A percentile compares a stretch with the other conserved stretches of the same genome.
Conservation (phyloP, 345 rosid species). For the Eucalyptus globulus region DNA sequence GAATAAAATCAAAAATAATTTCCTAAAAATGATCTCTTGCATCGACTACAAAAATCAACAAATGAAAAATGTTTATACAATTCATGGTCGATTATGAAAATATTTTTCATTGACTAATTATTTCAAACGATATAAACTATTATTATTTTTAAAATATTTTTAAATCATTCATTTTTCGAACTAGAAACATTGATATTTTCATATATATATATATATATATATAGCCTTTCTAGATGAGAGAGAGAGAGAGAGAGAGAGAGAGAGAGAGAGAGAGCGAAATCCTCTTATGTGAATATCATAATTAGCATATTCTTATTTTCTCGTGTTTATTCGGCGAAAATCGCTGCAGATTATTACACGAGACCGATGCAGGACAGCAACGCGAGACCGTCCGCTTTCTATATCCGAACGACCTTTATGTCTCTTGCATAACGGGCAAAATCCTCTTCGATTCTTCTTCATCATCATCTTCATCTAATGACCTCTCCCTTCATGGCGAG, state of each 20-base stretch:
- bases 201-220: too few species aligned
- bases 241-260: not conserved
- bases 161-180: too few species aligned
- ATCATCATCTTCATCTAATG: not conserved
- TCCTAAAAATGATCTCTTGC: too few species aligned
- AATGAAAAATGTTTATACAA: not conserved
- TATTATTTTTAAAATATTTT: too few species aligned
- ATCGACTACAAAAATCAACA: not conserved
- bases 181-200: too few species aligned
- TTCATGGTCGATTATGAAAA: not conserved
- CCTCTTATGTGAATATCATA: not conserved
- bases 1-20: not conserved
- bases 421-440: not conserved
- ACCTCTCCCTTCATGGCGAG: constrained; percentile 56
- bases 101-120: too few species aligned
- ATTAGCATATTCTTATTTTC: not conserved
- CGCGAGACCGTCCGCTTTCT: not conserved
- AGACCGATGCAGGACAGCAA: not conserved
- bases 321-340: not conserved
- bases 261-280: not conserved
- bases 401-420: not conserved
- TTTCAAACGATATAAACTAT: too few species aligned
- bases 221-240: not conserved
- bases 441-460: not conserved
- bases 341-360: not conserved